Base-by-base conservation (phyloP, 495 filamentous ascomycete species). In the Amorphotheca resinae region DNA sequence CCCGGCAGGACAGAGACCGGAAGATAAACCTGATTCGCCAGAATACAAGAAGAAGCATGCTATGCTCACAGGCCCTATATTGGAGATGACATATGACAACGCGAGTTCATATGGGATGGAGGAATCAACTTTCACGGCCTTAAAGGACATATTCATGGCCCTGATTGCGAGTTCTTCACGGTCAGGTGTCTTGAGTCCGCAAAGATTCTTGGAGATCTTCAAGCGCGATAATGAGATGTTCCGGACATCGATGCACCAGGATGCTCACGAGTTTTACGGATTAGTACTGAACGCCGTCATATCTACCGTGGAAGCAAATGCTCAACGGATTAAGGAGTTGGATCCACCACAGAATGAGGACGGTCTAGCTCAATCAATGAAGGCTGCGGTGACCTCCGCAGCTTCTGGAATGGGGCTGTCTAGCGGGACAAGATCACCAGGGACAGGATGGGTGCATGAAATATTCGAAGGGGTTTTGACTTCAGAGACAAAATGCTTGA, bases 11-110 rank as follows among this genome's bases (percentile, higher is more conserved):
- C 49, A 67, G 21, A 61, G 64, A 45, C 65, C 64, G 47, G 77
- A 72, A 22, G 84, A 86, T 54, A 86, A 82, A 57, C 79, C 80
- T 1, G 89, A 95, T 46, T 82, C 87, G 17, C 83, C 89, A 0
- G 91, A 98, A 56, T 93, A 84, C 61, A 94, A 95, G 63, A 98
- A 98, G 69, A 95, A 95, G 62, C 74, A 86, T 59, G 87, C 87
- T 3, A 73, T 95, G 61, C 69, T 87, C 45, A 82, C 79, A 23
- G 84, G 93, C 0, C 91, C 91, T 2, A 75, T 94, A 31, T 59
- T 96, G 46, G 78, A 87, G 45, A 67, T 91, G 52, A 79, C 82
- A 30, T 79, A 83, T 54, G 81, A 88, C 49, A 89, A 87, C 53
- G 70, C 79, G 28, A 66, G 66, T 20, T 77, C 76, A 12, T 95